Conservation (phyloP, 768 basidiomycete genomes). For the Serpula lacrymans region DNA sequence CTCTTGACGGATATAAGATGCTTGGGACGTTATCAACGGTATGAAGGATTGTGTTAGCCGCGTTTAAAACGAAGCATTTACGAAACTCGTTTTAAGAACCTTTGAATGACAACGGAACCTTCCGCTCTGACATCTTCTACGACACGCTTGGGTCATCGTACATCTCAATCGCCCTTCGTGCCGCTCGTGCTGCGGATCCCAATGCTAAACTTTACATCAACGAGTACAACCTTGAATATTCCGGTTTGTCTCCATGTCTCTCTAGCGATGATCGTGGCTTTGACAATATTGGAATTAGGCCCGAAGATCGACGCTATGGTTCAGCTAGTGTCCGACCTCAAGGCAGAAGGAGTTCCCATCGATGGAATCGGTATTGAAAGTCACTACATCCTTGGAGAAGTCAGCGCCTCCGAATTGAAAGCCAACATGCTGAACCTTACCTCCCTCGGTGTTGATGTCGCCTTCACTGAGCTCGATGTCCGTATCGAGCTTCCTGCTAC, state of each 20-base stretch:
- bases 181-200: slow-evolving; percentile 28
- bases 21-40: slow-evolving; percentile 1
- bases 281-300: slow-evolving; percentile 36
- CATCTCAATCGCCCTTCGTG: slow-evolving; percentile 46
- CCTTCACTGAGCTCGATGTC: slow-evolving; percentile 68
- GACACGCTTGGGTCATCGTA: slow-evolving; percentile 46
- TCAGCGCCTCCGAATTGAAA: slow-evolving; percentile 44
- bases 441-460: slow-evolving; percentile 61
- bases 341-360: slow-evolving; percentile 46
- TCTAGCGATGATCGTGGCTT: not conserved
- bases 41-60: no score
- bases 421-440: slow-evolving; percentile 50
- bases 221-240: slow-evolving; percentile 23
- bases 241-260: slow-evolving; percentile 4
- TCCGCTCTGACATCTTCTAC: slow-evolving; percentile 50
- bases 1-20: not conserved
- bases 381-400: slow-evolving; percentile 57
- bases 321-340: slow-evolving; percentile 47
- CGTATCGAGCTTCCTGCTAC: slow-evolving; percentile 56
- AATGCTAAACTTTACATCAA: slow-evolving; percentile 32
- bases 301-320: slow-evolving; percentile 55
- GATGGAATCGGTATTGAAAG: slow-evolving; percentile 61
- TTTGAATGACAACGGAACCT: slow-evolving; percentile 61
- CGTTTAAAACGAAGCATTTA: no score
- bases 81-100: slow-evolving; percentile 34